Base-by-base conservation (phyloP, 441 rosid species). In the Melastoma candidum region DNA sequence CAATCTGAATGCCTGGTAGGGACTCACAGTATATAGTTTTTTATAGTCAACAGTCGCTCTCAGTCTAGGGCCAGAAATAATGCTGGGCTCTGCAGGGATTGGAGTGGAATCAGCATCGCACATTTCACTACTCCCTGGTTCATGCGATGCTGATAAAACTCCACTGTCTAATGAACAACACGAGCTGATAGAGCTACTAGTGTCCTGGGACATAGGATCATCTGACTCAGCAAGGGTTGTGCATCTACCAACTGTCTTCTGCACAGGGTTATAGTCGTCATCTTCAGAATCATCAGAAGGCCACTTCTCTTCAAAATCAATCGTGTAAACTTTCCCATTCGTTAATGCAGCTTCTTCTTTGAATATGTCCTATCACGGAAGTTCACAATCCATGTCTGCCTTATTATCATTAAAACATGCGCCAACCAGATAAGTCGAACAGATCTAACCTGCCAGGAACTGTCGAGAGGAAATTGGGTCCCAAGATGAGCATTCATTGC, bases 231-330 rank as follows among this genome's bases (percentile, higher is more conserved):
- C 82, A 44, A 75, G 81, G 61, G 73, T 69, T 59, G 65, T 70
- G 63, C 72, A 57, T 68, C 62, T 54, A 22, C 67, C 66, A 58
- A 65, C 76, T 55, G 75, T 89, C 70, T 67, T 76, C 74, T 75
- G 71, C 61, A 72, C 88, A 39, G 96, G 97, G 70, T 87, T 85
- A 72, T 93, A 93, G 61, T 93, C 93, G 51, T 77, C 82, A 77
- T 93, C 99, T 66, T 75, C 75, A 36, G 97, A 89, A 72, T 93
- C 99, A 79, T 93, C 99, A 5, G 97, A 89, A 69, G 99, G 99
- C 96, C 99, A 93, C 41, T 82, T 87, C 26, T 67, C 84, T 59
- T 81, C 96, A 24, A 68, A 75, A 68, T 87, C 85, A 48, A 83
- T 63, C 53, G 69, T 68, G 26, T 71, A 75, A 51, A 56, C 64